Evolutionary conservation across 192 early-diverging fungal genomes (phyloP).

Genomic region (Hyaloraphidium curvatum): DNA sequence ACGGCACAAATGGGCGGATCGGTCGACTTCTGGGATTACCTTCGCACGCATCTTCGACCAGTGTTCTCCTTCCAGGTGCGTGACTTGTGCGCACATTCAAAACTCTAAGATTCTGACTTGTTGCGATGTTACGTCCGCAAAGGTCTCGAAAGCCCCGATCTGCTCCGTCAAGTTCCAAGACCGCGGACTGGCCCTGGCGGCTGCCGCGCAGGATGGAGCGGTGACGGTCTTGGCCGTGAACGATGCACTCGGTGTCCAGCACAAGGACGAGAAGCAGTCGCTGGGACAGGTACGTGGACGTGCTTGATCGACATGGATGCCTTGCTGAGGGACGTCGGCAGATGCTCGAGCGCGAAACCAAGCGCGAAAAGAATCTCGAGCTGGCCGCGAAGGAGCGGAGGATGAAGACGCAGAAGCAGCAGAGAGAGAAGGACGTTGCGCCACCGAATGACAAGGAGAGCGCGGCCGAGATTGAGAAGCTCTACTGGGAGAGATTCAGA

Average conservation of each 20-base stretch:
- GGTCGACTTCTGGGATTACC: conserved; percentile 35
- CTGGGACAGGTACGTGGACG: conserved; percentile 23
- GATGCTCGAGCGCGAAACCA: conserved; percentile 42
- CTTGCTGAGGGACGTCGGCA: conserved; percentile 3
- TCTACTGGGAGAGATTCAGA: too few relatives aligned
- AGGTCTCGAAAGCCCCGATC: conserved; percentile 32
- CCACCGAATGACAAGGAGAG: too few relatives aligned
- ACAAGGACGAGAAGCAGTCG: conserved; percentile 32
- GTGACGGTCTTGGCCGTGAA: conserved; percentile 32
- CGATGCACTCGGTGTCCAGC: conserved; percentile 24
- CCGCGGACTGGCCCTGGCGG: conserved; percentile 31
- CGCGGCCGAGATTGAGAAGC: too few relatives aligned
- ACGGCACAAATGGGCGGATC: conserved; percentile 35
- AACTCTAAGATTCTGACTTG: conserved; percentile 1
- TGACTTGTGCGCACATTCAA: too few relatives aligned
- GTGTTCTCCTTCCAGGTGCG: conserved; percentile 29
- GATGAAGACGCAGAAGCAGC: conserved; percentile 31
- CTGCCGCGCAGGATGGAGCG: conserved; percentile 28
- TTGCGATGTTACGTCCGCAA: background rate
- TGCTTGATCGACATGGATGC: background rate
- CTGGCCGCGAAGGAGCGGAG: conserved; percentile 29
- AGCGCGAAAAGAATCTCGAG: conserved; percentile 41
- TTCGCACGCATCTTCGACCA: conserved; percentile 40
- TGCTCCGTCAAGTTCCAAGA: conserved; percentile 38
- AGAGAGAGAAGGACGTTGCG: too few relatives aligned